Evolutionary conservation across 306 rosid species (phyloP).

Genomic region (Alnus glutinosa): DNA sequence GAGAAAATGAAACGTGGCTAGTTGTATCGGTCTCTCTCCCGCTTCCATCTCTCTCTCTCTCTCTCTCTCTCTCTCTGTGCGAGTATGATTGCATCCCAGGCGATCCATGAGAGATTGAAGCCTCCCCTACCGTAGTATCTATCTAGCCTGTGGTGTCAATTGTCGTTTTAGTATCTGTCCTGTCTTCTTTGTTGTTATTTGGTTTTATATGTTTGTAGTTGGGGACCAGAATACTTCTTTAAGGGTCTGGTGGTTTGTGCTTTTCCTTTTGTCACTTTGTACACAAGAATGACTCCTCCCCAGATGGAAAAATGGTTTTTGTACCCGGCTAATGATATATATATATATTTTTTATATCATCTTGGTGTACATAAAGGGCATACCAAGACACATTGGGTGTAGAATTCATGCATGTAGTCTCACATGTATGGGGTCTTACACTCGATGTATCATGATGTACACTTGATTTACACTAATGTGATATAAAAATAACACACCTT

Average conservation of each 20-base stretch:
- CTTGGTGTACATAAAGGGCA: too few species aligned
- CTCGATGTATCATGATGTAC: too few species aligned
- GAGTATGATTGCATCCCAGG: neutral
- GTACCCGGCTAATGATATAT: too few species aligned
- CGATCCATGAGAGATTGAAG: neutral
- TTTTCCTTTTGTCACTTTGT: neutral
- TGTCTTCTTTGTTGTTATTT: neutral
- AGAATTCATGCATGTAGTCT: too few species aligned
- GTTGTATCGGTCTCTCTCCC: neutral
- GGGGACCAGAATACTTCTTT: neutral
- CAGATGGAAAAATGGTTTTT: too few species aligned
- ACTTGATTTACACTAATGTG: too few species aligned
- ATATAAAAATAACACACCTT: too few species aligned
- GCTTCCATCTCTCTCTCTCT: neutral
- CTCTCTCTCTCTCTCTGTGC: neutral
- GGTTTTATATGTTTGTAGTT: neutral
- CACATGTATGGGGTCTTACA: too few species aligned
- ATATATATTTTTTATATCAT: too few species aligned
- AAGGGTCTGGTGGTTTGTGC: neutral
- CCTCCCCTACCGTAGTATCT: neutral
- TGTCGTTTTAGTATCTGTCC: neutral
- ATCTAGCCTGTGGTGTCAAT: neutral
- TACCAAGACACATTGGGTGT: too few species aligned
- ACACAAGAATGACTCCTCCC: neutral
- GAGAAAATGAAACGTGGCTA: neutral